Evolutionary conservation across 2,329 filamentous ascomycete genomes (phyloP).

Genomic region (Neophaeococcomyces aloes): DNA sequence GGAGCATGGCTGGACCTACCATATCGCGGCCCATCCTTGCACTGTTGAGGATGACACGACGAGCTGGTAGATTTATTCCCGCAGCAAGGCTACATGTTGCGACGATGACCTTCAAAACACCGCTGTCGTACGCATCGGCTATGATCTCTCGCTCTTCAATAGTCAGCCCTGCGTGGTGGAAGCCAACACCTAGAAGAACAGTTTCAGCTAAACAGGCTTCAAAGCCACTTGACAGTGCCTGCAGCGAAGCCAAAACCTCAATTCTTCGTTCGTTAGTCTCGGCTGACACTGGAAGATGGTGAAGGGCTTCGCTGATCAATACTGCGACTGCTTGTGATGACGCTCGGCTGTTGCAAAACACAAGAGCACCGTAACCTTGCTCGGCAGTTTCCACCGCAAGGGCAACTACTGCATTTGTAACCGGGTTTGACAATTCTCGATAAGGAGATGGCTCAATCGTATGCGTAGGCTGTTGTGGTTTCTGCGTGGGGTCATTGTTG

Average conservation of each 20-base stretch:
- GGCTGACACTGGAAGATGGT: slow-evolving; percentile 36
- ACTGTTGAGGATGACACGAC: slow-evolving; percentile 64
- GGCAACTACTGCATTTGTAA: slow-evolving; percentile 60
- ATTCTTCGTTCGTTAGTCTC: slow-evolving; percentile 47
- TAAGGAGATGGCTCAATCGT: slow-evolving; percentile 47
- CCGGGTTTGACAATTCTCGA: slow-evolving; percentile 53
- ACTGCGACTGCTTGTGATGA: slow-evolving; percentile 59
- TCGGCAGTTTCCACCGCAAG: slow-evolving; percentile 58
- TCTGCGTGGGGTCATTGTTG: slow-evolving; percentile 24
- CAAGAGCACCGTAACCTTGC: slow-evolving; percentile 59
- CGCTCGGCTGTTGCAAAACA: slow-evolving; percentile 62
- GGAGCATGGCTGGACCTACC: slow-evolving; percentile 67
- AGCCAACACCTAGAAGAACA: slow-evolving; percentile 57
- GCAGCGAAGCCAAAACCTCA: slow-evolving; percentile 56
- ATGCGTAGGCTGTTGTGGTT: slow-evolving; percentile 25
- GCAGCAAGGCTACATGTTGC: slow-evolving; percentile 73
- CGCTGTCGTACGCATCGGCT: slow-evolving; percentile 58
- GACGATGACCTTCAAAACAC: slow-evolving; percentile 58
- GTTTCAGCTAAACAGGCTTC: slow-evolving; percentile 57
- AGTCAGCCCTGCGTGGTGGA: slow-evolving; percentile 58
- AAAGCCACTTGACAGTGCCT: slow-evolving; percentile 54
- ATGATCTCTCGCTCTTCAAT: slow-evolving; percentile 65
- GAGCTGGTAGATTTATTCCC: slow-evolving; percentile 64
- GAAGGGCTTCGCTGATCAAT: slow-evolving; percentile 57
- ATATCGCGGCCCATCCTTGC: slow-evolving; percentile 66